Evolutionary conservation across 139 green algal species (phyloP), one percentile per base, ranked within the genome.

Genomic region (Diplosphaera chodatii): DNA sequence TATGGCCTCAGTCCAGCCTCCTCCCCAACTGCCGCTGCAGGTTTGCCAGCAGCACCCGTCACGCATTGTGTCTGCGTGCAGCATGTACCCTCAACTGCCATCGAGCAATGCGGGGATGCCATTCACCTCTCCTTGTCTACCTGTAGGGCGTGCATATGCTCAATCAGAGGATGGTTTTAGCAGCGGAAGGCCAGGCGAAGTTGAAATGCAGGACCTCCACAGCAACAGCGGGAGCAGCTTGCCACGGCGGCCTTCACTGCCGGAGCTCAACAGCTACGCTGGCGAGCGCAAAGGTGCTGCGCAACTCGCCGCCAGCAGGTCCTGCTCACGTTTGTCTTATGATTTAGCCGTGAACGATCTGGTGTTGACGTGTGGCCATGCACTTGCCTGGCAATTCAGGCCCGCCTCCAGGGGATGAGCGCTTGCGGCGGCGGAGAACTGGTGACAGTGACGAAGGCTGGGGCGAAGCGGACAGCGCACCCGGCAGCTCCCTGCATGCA

Each of bases 1-100:
- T 84, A 84, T 70, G 69, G 69, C 22, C 30, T 69, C 56, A 82
- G 75, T 31, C 68, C 75, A 15, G 55, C 31, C 30, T 29, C 32
- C 5, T 66, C 63, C 10, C 71, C 55, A 21, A 32, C 48, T 37
- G 69, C 70, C 25, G 34, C 8, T 29, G n/a, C 56, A 75, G 27
- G n/a, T n/a, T n/a, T n/a, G n/a, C n/a, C n/a, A n/a, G n/a, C n/a
- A n/a, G n/a, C n/a, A n/a, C n/a, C n/a, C n/a, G n/a, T n/a, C n/a
- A n/a, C n/a, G n/a, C n/a, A n/a, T n/a, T n/a, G n/a, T n/a, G n/a
- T n/a, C n/a, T n/a, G n/a, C n/a, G n/a, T n/a, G n/a, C n/a, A n/a
- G n/a, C n/a, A n/a, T n/a, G n/a, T n/a, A n/a, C n/a, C n/a, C n/a
- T n/a, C n/a, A n/a, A n/a, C n/a, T n/a, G n/a, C n/a, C n/a, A n/a